Evolutionary conservation across 768 basidiomycete genomes (phyloP).

Genomic region (Phanerodontia chrysosporium): DNA sequence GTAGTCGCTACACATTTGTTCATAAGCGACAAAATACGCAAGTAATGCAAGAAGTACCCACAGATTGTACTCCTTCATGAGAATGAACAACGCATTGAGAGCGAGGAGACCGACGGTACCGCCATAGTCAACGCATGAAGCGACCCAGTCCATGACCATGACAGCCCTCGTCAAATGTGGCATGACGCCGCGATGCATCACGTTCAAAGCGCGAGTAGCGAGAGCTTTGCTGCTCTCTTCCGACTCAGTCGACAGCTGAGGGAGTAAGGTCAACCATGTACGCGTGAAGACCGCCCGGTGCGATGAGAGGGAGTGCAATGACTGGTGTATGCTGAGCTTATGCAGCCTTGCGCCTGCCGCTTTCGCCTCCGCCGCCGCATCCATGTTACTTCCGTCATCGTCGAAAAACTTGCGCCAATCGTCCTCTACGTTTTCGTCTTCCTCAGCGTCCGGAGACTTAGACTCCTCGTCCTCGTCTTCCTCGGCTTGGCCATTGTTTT

Average conservation of each 20-base stretch:
- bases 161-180: conserved; percentile 78
- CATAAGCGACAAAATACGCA: too few species aligned
- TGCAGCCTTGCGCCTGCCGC: conserved; percentile 46
- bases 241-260: conserved; percentile 44
- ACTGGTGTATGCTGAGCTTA: conserved; percentile 70
- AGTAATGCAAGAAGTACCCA: conserved; percentile 34
- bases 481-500: conserved; percentile 20
- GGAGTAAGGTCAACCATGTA: conserved; percentile 73
- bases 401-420: conserved; percentile 89
- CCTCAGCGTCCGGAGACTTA: conserved; percentile 30
- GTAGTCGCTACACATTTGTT: conserved; percentile 78
- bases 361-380: conserved; percentile 30
- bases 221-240: conserved; percentile 32
- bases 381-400: conserved; percentile 38
- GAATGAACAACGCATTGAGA: conserved; percentile 83
- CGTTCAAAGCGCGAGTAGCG: conserved; percentile 57
- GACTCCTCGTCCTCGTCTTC: conserved; percentile 30
- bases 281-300: conserved; percentile 80
- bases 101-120: conserved; percentile 84
- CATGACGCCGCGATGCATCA: conserved; percentile 80
- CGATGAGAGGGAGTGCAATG: conserved; percentile 68
- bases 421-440: conserved; percentile 35
- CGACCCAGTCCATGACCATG: conserved; percentile 90
- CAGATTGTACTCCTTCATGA: conserved; percentile 94
- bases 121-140: conserved; percentile 78